Evolutionary conservation across 768 basidiomycete genomes (phyloP), one percentile per base, ranked within the genome.

Genomic region (Fistulinella prunicolor): DNA sequence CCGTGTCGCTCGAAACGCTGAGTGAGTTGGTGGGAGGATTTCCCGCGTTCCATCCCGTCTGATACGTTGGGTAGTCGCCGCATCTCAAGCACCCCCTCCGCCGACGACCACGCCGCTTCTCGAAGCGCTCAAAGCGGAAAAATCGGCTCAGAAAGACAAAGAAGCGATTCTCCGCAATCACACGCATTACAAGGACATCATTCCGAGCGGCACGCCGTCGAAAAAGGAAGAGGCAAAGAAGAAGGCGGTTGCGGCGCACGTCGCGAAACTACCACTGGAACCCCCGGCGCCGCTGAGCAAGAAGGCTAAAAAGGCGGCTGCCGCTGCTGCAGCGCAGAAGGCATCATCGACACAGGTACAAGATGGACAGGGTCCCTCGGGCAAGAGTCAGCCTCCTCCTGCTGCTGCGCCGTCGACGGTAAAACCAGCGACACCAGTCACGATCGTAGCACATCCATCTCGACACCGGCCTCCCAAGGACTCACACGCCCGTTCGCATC

Each of bases 81-180:
- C 85, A 3, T 75, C 73, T 10, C 83, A 83, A 54, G 74, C 79
- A 1, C 68, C 77, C 0, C 72, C 79, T 1, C 74, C 71, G 37
- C 88, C 89, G 2, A 94, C 85, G 54, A 86, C 88, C 0, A 96
- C 95, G 0, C 95, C 95, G 0, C 79, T 98, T 19, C 81, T 99
- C 39, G 94, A 95, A 62, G 91, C 94, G 1, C 82, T 98, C 53
- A 90, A 92, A 55, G 88, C 89, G 0, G 86, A 91, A 65, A 71
- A 71, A 46, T 62, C 76, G 6, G 78, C 80, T 0, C 79, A 81
- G 58, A 84, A 79, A 58, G 89, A 87, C 62, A 89, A 83, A 59
- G 83, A 85, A 57, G 70, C 80, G 23, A 88, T 85, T 48, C 70
- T 83, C 26, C 80, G 85, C 32, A 86, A 82, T 47, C 86, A 89